phyloP scores from a whole-genome alignment of 129 eudicot genomes.

The Artemisia argyi region DNA sequence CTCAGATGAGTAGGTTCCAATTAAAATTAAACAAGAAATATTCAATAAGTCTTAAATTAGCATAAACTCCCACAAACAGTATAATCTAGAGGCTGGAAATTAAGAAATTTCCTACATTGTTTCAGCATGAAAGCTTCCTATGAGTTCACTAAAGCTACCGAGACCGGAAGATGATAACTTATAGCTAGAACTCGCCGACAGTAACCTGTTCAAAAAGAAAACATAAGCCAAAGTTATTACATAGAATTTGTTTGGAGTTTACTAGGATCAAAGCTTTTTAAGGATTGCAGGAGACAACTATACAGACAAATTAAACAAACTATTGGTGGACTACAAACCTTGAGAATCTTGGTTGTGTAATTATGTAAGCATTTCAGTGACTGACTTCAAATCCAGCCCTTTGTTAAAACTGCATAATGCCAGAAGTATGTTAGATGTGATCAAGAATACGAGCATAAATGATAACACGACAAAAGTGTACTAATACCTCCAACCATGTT shows the following conservation, averaged over 20 bases:
- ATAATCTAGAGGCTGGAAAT: too few relatives aligned
- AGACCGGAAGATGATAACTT: background rate
- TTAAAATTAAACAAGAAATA: background rate
- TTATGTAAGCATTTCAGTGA: conserved; percentile 19
- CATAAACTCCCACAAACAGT: conserved; percentile 2
- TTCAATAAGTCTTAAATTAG: conserved; percentile 4
- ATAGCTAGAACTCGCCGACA: too few relatives aligned
- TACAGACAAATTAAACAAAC: too few relatives aligned
- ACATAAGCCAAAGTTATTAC: too few relatives aligned
- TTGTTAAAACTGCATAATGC: conserved; percentile 50
- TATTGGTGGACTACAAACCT: too few relatives aligned
- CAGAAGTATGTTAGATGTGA: background rate
- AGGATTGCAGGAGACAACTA: too few relatives aligned
- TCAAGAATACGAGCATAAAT: background rate
- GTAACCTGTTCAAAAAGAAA: too few relatives aligned
- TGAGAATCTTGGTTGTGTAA: too few relatives aligned
- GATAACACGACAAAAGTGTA: background rate
- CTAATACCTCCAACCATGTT: background rate
- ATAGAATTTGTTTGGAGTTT: background rate
- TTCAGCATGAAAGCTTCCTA: too few relatives aligned
- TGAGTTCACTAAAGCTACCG: background rate
- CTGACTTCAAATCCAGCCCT: conserved; percentile 46
- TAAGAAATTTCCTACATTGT: too few relatives aligned
- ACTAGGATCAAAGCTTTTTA: background rate
- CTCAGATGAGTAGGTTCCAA: background rate